phyloP scores from a whole-genome alignment of 176 grass and related monocot genomes.

The Avena insularis region DNA sequence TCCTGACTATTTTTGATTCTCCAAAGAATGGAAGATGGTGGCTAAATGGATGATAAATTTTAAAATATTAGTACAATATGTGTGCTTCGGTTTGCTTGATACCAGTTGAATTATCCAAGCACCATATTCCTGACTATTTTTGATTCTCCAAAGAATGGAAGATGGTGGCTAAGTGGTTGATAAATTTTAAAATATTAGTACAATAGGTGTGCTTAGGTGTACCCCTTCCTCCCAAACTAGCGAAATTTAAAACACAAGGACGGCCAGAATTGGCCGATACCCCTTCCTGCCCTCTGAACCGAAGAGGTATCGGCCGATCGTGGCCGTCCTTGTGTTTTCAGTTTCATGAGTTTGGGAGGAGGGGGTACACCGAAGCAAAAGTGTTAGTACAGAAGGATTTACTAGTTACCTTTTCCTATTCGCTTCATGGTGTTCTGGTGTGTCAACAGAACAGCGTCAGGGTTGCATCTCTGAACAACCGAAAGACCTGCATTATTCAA shows the following conservation, averaged over 20 bases:
- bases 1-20: constrained; percentile 18
- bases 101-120: not conserved
- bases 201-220: not conserved
- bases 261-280: too few relatives aligned
- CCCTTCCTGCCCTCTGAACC: too few relatives aligned
- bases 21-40: not conserved
- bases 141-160: not conserved
- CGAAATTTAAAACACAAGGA: too few relatives aligned
- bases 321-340: too few relatives aligned
- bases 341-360: too few relatives aligned
- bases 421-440: constrained; percentile 81
- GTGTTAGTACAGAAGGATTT: not conserved
- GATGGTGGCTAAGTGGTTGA: not conserved
- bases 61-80: not conserved
- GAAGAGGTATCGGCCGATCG: too few relatives aligned
- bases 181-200: not conserved
- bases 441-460: constrained; percentile 76
- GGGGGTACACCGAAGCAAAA: too few relatives aligned
- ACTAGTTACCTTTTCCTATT: constrained; percentile 66
- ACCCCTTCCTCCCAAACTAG: too few relatives aligned
- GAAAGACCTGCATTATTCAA: constrained; percentile 70
- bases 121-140: constrained; percentile 30
- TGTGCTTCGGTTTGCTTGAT: not conserved
- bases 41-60: not conserved
- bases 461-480: constrained; percentile 79